Conservation (phyloP, 495 filamentous ascomycete genomes). For the Tuber melanosporum region DNA sequence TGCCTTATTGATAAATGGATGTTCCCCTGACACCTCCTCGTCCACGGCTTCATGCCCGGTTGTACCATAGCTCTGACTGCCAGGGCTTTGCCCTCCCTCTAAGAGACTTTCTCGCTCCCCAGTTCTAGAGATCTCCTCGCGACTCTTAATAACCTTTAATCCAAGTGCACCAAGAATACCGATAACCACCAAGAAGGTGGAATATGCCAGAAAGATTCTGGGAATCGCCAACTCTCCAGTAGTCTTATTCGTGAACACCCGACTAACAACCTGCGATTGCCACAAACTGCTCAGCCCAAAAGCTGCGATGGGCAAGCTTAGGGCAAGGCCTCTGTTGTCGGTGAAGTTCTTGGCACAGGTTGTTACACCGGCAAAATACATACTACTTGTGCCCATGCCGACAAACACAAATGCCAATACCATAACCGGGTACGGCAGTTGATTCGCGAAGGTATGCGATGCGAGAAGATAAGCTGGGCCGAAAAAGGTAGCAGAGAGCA, state of each 20-base stretch:
- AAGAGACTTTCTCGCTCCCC: constrained; percentile 46
- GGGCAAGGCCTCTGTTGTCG: constrained; percentile 76
- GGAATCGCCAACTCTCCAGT: constrained; percentile 78
- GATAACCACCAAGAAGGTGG: constrained; percentile 56
- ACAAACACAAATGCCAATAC: constrained; percentile 72
- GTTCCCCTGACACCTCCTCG: constrained; percentile 48
- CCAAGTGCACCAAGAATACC: constrained; percentile 69
- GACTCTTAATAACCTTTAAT: constrained; percentile 56
- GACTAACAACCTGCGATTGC: constrained; percentile 81
- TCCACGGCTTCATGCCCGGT: constrained; percentile 19
- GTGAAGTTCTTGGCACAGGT: constrained; percentile 95
- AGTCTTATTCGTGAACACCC: constrained; percentile 60
- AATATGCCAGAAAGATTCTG: constrained; percentile 77
- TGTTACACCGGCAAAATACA: constrained; percentile 84
- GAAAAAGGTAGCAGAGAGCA: constrained; percentile 65
- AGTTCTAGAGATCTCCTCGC: constrained; percentile 46
- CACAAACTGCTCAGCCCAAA: constrained; percentile 95
- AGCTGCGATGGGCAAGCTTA: constrained; percentile 84
- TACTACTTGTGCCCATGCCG: constrained; percentile 72
- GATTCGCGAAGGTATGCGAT: constrained; percentile 67
- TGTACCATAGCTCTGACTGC: constrained; percentile 17
- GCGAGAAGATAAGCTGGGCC: constrained; percentile 77
- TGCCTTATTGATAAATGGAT: constrained; percentile 72
- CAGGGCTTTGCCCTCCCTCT: constrained; percentile 15
- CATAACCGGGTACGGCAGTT: constrained; percentile 77